A percentile compares a stretch with the other conserved stretches of the same genome.
phyloP scores from a whole-genome alignment of 768 basidiomycete genomes.

The Hygrophorus russula region DNA sequence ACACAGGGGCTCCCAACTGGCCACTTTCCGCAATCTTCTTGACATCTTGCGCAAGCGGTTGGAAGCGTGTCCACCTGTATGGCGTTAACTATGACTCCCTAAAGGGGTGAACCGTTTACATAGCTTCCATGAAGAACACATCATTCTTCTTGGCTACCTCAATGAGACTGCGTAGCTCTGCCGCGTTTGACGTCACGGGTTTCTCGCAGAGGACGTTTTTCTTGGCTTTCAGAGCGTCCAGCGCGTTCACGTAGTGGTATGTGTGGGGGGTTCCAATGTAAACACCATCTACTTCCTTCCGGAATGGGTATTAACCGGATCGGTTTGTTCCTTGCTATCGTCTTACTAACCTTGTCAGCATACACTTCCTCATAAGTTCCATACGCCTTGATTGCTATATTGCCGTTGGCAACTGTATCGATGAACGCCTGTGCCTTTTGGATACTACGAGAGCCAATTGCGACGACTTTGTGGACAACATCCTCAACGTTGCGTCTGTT shows the following conservation, averaged over 20 bases:
- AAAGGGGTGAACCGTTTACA: slow-evolving; percentile 15
- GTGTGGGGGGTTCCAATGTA: slow-evolving; percentile 87
- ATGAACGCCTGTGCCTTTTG: slow-evolving; percentile 67
- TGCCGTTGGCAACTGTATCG: slow-evolving; percentile 33
- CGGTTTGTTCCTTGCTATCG: background rate
- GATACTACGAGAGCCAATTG: slow-evolving; percentile 67
- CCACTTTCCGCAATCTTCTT: slow-evolving; percentile 54
- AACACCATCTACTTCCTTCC: slow-evolving; percentile 61
- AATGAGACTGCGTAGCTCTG: slow-evolving; percentile 66
- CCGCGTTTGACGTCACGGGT: slow-evolving; percentile 67
- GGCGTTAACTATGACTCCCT: too few relatives aligned
- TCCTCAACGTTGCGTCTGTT: slow-evolving; percentile 55
- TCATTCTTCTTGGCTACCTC: slow-evolving; percentile 64
- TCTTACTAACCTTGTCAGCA: slow-evolving; percentile 42
- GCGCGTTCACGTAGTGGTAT: slow-evolving; percentile 66
- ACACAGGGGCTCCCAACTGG: slow-evolving; percentile 51
- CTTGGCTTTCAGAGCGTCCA: slow-evolving; percentile 63
- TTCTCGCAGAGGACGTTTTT: slow-evolving; percentile 90
- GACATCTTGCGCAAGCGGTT: slow-evolving; percentile 54
- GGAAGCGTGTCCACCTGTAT: slow-evolving; percentile 63
- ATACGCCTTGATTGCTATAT: slow-evolving; percentile 50
- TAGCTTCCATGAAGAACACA: slow-evolving; percentile 87
- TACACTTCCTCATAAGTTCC: slow-evolving; percentile 70
- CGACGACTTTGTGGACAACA: slow-evolving; percentile 54
- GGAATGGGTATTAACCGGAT: background rate